Evolutionary conservation across 208 protist genomes (phyloP), one percentile per base, ranked within the genome.

Genomic region (Trypanosoma boissoni): DNA sequence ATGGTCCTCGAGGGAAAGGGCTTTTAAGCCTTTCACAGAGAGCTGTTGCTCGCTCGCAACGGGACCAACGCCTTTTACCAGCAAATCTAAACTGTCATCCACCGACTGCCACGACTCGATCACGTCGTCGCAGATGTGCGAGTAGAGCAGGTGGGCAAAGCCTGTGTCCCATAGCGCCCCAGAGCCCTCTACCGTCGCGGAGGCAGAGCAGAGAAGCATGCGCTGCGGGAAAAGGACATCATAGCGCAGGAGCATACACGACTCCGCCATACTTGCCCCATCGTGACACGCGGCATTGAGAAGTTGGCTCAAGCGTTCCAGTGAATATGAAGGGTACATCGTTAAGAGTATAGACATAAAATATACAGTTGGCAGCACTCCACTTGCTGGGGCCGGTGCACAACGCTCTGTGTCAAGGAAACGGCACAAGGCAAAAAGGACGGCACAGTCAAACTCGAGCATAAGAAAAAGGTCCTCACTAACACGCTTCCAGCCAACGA

Each of bases 321-420:
- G 18, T 12, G 81, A 28, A 61, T 92, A 92, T 44, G 68, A 72
- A 12, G 85, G 85, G 67, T 83, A 92, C 76, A 92, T 86, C 52
- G 69, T 63, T 41, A 71, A 62, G 3, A 92, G 56, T n/a, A 87
- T 52, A 24, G 62, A 66, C 3, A 74, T 72, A 43, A 92, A 58
- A 34, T 88, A 73, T 21, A 74, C 72, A n/a, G 72, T 56, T 10
- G 85, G 78, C n/a, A 92, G 66, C 26, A 68, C 64, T 51, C 80
- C 84, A 10, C 36, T 50, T 9, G 52, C 24, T 5, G 36, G 23
- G 23, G 10, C 20, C n/a, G 9, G 18, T 32, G 28, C 14, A 45
- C 31, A 50, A 34, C 48, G 65, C 49, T 63, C 34, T 14, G 36
- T 41, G 43, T 90, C 88, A 18, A 82, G 55, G 8, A 62, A 49